phyloP scores from a whole-genome alignment of 2,329 filamentous ascomycete species.

The Clarireedia paspali region DNA sequence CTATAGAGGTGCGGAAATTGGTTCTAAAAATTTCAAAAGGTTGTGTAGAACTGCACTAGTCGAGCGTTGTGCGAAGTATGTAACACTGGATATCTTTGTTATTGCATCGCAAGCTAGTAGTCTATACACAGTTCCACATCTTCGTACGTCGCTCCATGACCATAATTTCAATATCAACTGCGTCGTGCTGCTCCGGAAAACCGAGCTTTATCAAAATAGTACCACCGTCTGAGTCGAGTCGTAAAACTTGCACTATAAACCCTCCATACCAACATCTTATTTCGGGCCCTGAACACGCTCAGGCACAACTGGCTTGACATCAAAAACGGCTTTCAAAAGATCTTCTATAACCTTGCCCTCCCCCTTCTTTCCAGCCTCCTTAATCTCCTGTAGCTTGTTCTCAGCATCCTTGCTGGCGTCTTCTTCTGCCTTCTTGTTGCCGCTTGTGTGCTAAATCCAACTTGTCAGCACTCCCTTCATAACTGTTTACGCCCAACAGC shows the following conservation, averaged over 20 bases:
- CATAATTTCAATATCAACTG: not conserved
- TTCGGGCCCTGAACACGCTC: slow-evolving; percentile 28
- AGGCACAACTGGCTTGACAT: slow-evolving; percentile 67
- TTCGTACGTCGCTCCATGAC: not conserved
- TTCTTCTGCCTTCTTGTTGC: slow-evolving; percentile 76
- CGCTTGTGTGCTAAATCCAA: slow-evolving; percentile 69
- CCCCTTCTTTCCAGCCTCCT: slow-evolving; percentile 69
- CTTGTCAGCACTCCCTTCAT: slow-evolving; percentile 9
- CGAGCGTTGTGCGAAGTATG: not conserved
- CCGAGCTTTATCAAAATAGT: not conserved
- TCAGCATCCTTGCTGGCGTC: slow-evolving; percentile 78
- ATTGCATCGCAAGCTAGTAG: slow-evolving; percentile 18
- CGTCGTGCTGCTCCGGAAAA: not conserved
- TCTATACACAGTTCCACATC: slow-evolving; percentile 22
- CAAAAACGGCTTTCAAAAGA: slow-evolving; percentile 75
- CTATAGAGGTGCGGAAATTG: not conserved
- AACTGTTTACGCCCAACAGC: not conserved
- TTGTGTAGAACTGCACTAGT: not conserved
- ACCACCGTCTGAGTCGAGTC: not conserved
- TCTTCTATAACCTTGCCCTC: slow-evolving; percentile 75
- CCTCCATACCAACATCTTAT: slow-evolving; percentile 11
- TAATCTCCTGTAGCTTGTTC: slow-evolving; percentile 73
- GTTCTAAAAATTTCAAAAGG: not conserved
- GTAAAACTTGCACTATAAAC: not conserved
- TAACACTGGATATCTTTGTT: slow-evolving; percentile 11